Evolutionary conservation across 2,329 filamentous ascomycete species (phyloP).

Genomic region (Ascocoryne sarcoides): DNA sequence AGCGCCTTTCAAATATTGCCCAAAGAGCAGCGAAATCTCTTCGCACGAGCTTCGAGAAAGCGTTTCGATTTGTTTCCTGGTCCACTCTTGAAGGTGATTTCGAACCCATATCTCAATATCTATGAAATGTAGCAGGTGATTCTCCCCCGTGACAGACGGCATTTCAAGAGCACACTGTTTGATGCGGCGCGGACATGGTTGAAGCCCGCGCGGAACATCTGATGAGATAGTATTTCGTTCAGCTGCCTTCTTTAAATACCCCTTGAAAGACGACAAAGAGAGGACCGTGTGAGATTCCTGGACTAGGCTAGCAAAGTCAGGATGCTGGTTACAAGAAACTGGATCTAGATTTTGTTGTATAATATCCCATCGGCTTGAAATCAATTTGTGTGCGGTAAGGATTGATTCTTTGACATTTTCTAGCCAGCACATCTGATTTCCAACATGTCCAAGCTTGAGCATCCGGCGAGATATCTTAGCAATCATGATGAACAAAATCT

Average conservation of each 20-base stretch:
- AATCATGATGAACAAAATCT: constrained; percentile 33
- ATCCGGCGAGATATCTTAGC: constrained; percentile 37
- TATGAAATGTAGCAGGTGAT: too few relatives aligned
- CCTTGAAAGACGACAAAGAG: neutral
- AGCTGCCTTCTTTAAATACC: too few relatives aligned
- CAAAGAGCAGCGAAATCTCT: constrained; percentile 25
- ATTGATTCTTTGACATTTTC: constrained; percentile 2
- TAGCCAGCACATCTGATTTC: neutral
- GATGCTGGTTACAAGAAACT: neutral
- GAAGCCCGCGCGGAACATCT: too few relatives aligned
- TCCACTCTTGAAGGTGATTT: constrained; percentile 32
- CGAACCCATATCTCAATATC: constrained; percentile 43
- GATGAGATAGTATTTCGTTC: too few relatives aligned
- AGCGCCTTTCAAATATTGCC: constrained; percentile 29
- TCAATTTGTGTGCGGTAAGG: neutral
- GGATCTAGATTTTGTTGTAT: constrained; percentile 1
- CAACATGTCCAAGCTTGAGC: constrained; percentile 30
- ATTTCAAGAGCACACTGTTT: too few relatives aligned
- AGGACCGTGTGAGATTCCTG: neutral
- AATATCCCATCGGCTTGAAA: neutral
- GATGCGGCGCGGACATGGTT: too few relatives aligned
- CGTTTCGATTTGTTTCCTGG: constrained; percentile 20
- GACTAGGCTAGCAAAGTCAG: neutral
- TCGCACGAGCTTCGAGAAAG: constrained; percentile 23
- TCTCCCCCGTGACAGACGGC: too few relatives aligned